Conservation (phyloP, 257 asterid species). For the Ligustrum vulgare region DNA sequence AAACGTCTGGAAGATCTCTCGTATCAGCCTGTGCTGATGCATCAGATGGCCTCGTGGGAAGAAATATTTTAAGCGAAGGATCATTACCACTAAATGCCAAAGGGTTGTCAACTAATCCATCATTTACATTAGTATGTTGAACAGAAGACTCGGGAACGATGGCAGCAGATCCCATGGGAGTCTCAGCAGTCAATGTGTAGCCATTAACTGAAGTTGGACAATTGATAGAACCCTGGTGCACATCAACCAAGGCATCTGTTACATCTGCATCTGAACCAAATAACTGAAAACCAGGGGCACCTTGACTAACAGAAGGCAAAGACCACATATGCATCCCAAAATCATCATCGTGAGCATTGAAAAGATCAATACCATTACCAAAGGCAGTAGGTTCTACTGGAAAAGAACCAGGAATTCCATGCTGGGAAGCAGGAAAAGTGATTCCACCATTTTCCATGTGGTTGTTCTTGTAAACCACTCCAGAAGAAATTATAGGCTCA, state of each 20-base stretch:
- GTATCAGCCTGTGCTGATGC: constrained; percentile 51
- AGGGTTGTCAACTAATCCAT: constrained; percentile 70
- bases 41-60: constrained; percentile 80
- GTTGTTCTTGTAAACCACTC: constrained; percentile 31
- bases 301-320: constrained; percentile 69
- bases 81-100: constrained; percentile 67
- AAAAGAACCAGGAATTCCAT: constrained; percentile 60
- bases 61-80: constrained; percentile 92
- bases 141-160: constrained; percentile 48
- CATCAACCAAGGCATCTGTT: constrained; percentile 59
- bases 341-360: constrained; percentile 60
- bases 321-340: constrained; percentile 75
- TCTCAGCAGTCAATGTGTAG: constrained; percentile 50
- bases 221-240: constrained; percentile 56
- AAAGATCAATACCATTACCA: constrained; percentile 48
- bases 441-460: constrained; percentile 42
- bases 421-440: constrained; percentile 46
- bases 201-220: constrained; percentile 58
- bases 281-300: constrained; percentile 76
- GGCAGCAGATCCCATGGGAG: constrained; percentile 54
- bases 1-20: constrained; percentile 54
- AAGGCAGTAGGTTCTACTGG: constrained; percentile 48
- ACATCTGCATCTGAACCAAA: constrained; percentile 76
- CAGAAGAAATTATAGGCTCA: constrained; percentile 45
- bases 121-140: constrained; percentile 45